Percentiles rank a stretch among this genome's conserved stretches.
Evolutionary conservation across 257 asterid genomes (phyloP).

Genomic region (Parsonsia alboflavescens): DNA sequence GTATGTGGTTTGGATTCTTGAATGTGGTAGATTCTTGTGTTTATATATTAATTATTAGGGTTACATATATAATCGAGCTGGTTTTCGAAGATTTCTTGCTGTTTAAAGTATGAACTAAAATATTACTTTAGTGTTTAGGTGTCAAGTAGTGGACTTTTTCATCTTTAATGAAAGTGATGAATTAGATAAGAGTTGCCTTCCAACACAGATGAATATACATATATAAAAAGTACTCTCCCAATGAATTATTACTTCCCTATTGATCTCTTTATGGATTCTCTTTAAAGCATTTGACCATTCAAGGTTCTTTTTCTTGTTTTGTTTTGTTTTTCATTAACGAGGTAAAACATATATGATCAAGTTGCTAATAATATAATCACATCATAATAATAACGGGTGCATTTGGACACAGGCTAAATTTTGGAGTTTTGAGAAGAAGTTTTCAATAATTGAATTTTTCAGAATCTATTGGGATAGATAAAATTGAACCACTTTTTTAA

Average conservation of each 20-base stretch:
- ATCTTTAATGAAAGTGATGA: conserved; percentile 23
- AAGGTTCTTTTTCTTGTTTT: not conserved
- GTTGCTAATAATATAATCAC: too few relatives aligned
- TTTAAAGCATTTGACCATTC: conserved; percentile 17
- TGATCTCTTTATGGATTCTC: conserved; percentile 1
- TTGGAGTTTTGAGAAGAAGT: too few relatives aligned
- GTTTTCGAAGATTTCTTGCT: conserved; percentile 16
- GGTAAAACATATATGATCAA: too few relatives aligned
- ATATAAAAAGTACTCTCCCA: not conserved
- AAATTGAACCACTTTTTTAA: too few relatives aligned
- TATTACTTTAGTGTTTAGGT: not conserved
- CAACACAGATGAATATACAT: conserved; percentile 6
- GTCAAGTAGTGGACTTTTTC: conserved; percentile 8
- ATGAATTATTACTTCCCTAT: not conserved
- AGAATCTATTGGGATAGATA: too few relatives aligned
- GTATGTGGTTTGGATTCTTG: not conserved
- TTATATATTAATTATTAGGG: not conserved
- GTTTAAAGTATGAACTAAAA: not conserved
- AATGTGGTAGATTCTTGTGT: conserved; percentile 7
- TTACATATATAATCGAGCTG: not conserved
- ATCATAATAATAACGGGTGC: too few relatives aligned
- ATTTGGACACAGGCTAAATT: too few relatives aligned
- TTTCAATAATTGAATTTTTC: too few relatives aligned
- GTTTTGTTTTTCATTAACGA: too few relatives aligned
- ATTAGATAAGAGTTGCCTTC: conserved; percentile 23